phyloP scores from a whole-genome alignment of 2,329 filamentous ascomycete species.

The Aspergillus carbonarius region DNA sequence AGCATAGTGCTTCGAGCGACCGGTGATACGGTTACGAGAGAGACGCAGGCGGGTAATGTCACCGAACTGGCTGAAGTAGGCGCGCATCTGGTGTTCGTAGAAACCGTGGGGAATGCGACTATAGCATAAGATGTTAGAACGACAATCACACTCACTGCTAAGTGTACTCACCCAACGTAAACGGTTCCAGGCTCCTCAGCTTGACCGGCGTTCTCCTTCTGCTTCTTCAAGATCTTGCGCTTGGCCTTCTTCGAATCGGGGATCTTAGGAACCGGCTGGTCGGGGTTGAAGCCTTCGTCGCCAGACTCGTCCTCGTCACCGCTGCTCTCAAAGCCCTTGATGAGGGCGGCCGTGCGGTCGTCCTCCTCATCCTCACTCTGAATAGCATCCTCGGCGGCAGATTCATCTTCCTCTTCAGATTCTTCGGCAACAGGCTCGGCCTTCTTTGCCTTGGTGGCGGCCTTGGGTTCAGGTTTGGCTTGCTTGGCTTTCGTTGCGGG shows the following conservation, averaged over 20 bases:
- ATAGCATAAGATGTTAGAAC: constrained; percentile 19
- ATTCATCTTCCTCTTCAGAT: constrained; percentile 32
- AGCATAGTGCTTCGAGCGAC: constrained; percentile 87
- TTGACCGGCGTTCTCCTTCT: constrained; percentile 46
- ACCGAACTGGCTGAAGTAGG: constrained; percentile 93
- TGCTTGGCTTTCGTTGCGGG: constrained; percentile 37
- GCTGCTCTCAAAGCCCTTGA: constrained; percentile 57
- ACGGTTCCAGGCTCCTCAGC: constrained; percentile 67
- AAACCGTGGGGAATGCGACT: constrained; percentile 88
- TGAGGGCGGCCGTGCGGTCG: constrained; percentile 55
- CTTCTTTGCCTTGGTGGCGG: constrained; percentile 44
- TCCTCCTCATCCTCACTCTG: constrained; percentile 40
- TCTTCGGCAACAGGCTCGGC: constrained; percentile 43
- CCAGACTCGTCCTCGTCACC: constrained; percentile 52
- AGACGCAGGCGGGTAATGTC: constrained; percentile 74
- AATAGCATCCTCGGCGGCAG: constrained; percentile 19
- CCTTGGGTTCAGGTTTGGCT: constrained; percentile 19
- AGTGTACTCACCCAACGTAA: constrained; percentile 68
- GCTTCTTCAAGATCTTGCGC: constrained; percentile 53
- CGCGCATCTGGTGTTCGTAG: constrained; percentile 92
- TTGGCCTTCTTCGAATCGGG: constrained; percentile 48
- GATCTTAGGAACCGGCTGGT: constrained; percentile 44
- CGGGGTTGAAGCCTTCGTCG: constrained; percentile 48
- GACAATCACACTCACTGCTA: not conserved
- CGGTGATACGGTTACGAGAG: constrained; percentile 88